phyloP scores from a whole-genome alignment of 176 grass and related monocot genomes.

The Oryza longistaminata region DNA sequence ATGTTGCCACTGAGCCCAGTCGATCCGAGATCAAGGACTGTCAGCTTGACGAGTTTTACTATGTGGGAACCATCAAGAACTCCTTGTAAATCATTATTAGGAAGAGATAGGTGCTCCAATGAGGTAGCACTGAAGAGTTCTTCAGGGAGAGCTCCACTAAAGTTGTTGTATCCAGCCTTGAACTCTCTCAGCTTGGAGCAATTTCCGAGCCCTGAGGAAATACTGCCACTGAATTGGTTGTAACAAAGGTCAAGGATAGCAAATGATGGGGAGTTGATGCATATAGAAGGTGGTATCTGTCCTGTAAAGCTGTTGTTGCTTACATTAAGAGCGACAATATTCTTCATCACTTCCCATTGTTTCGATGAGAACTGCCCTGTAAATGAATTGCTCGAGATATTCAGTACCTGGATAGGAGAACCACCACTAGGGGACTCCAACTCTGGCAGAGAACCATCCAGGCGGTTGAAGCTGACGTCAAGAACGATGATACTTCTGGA shows the following conservation, averaged over 20 bases:
- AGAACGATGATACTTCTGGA: slow-evolving; percentile 48
- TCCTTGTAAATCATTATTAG: slow-evolving; percentile 54
- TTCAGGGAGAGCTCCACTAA: slow-evolving; percentile 50
- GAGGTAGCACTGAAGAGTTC: slow-evolving; percentile 57
- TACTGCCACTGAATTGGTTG: slow-evolving; percentile 55
- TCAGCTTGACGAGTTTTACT: slow-evolving; percentile 43
- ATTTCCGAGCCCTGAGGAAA: slow-evolving; percentile 54
- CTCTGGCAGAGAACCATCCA: slow-evolving; percentile 40
- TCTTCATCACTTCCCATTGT: slow-evolving; percentile 40
- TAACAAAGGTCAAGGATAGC: slow-evolving; percentile 52
- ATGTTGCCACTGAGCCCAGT: slow-evolving; percentile 45
- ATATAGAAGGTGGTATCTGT: slow-evolving; percentile 55
- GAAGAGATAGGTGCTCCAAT: slow-evolving; percentile 51
- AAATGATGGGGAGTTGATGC: slow-evolving; percentile 45
- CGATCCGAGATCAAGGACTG: slow-evolving; percentile 49
- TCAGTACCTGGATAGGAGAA: slow-evolving; percentile 61
- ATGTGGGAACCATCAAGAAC: slow-evolving; percentile 52
- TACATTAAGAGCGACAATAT: slow-evolving; percentile 62
- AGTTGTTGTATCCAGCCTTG: slow-evolving; percentile 56
- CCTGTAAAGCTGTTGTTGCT: slow-evolving; percentile 83
- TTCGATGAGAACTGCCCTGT: slow-evolving; percentile 44
- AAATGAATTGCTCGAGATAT: slow-evolving; percentile 75
- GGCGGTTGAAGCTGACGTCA: slow-evolving; percentile 75
- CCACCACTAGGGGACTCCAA: background rate
- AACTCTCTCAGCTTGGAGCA: slow-evolving; percentile 60